A percentile compares a stretch with the other conserved stretches of the same genome.
Conservation (phyloP, 2,329 filamentous ascomycete genomes). For the Seiridium cupressi region DNA sequence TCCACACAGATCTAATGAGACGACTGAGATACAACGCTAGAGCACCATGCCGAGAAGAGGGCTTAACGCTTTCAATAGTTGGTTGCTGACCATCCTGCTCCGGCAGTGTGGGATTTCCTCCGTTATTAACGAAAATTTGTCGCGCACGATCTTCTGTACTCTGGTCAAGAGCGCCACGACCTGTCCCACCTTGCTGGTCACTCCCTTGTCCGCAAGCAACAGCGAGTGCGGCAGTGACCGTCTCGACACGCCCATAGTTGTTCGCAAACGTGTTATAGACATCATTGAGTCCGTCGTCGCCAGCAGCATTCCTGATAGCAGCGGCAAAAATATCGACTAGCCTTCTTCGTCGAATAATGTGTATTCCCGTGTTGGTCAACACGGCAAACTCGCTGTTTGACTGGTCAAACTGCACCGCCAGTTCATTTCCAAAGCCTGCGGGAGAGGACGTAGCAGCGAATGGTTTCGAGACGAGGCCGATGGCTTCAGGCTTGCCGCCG, state of each 20-base stretch:
- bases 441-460: slow-evolving; percentile 69
- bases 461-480: slow-evolving; percentile 72
- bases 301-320: slow-evolving; percentile 69
- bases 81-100: slow-evolving; percentile 71
- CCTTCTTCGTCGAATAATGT: slow-evolving; percentile 78
- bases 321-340: slow-evolving; percentile 91
- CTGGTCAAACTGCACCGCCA: slow-evolving; percentile 93
- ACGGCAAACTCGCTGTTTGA: slow-evolving; percentile 78
- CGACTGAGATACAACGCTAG: slow-evolving; percentile 84
- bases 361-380: slow-evolving; percentile 86
- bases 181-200: slow-evolving; percentile 68
- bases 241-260: slow-evolving; percentile 84
- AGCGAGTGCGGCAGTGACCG: slow-evolving; percentile 84
- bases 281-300: slow-evolving; percentile 76
- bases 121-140: slow-evolving; percentile 87
- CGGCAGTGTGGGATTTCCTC: slow-evolving; percentile 80
- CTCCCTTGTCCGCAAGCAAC: slow-evolving; percentile 93
- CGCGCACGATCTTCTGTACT: slow-evolving; percentile 82
- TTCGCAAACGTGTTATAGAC: slow-evolving; percentile 83
- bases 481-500: slow-evolving; percentile 69
- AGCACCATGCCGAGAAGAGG: slow-evolving; percentile 87
- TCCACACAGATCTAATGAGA: slow-evolving; percentile 88
- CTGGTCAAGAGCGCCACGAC: slow-evolving; percentile 75
- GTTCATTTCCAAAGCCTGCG: slow-evolving; percentile 86
- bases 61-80: slow-evolving; percentile 77